Evolutionary conservation across 73 alveolate genomes (phyloP).

Genomic region (Paramecium tetraurelia): DNA sequence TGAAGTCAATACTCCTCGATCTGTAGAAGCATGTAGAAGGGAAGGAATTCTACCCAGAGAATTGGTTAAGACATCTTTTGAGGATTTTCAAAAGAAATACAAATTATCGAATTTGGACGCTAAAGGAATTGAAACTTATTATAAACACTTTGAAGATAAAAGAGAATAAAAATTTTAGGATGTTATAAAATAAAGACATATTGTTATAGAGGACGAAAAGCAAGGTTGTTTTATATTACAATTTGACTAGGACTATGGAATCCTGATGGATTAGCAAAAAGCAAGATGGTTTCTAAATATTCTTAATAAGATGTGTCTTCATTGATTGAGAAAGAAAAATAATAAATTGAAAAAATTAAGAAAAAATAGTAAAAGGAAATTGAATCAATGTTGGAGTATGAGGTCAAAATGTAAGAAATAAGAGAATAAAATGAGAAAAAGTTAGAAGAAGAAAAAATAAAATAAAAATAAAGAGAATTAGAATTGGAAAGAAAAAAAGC

Average conservation of each 20-base stretch:
- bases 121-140: constrained; percentile 16
- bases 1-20: background rate
- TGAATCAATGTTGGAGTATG: background rate
- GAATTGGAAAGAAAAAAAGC: constrained; percentile 23
- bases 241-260: background rate
- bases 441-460: background rate
- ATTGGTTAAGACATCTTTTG: background rate
- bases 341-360: background rate
- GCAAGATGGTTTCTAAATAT: constrained; percentile 18
- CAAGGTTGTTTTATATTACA: background rate
- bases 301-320: background rate
- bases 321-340: constrained; percentile 11
- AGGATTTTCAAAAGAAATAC: background rate
- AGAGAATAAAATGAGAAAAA: constrained; percentile 14
- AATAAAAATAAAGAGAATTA: constrained; percentile 26
- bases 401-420: constrained; percentile 4
- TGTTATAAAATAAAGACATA: background rate
- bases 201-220: background rate
- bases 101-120: background rate
- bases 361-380: background rate
- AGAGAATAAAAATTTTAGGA: constrained; percentile 33
- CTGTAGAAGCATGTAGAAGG: background rate
- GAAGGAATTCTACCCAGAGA: background rate
- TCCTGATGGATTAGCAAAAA: constrained; percentile 4
- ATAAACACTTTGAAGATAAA: constrained; percentile 37